Evolutionary conservation across 2,329 filamentous ascomycete genomes (phyloP), one percentile per base, ranked within the genome.

Genomic region (Cytospora piceae): DNA sequence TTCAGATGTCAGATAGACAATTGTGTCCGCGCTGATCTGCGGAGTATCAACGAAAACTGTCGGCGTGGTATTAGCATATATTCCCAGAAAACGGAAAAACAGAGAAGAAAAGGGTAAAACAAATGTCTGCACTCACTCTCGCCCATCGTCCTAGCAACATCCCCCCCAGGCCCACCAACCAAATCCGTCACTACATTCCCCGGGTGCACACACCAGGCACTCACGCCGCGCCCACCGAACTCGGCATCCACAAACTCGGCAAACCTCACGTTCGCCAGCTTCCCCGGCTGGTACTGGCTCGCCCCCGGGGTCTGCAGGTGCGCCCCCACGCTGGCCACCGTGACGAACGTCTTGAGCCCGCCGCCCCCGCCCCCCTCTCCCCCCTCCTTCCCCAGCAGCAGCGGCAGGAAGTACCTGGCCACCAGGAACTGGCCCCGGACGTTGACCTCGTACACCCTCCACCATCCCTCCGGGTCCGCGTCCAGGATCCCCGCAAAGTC

Each of bases 391-490:
- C 70, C 66, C 12, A 75, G 71, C 68, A 76, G 71, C 29, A 83
- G 70, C 1, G 81, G 81, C 9, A 85, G 69, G 52, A 85, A 81
- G 0, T 78, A 75, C n/a, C 79, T 77, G 6, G 77, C 73, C 14
- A 81, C 71, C 2, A 83, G 73, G 69, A 81, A 84, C 0, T 77
- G 71, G 0, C 83, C 85, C 22, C 77, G 76, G 15, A 85, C 54
- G 69, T 86, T 87, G 51, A 84, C 75, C 56, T 81, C 77, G 72
- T 77, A 81, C 0, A 77, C 77, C 24, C 76, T 72, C 76, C 74
- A 77, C 77, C 77, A 80, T 1, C 67, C 69, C 0, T 74, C 74
- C 7, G 74, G 71, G 32, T 77, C 71, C 11, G 62, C 71, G 5
- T 76, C 73, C 2, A 69, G 62, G 32, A 78, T 29, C 24, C 14